These are phyloP conservation scores for Olyra latifolia DNA, from an alignment of 176 grass and related monocot genomes.

Conservation along the genomic window DNA sequence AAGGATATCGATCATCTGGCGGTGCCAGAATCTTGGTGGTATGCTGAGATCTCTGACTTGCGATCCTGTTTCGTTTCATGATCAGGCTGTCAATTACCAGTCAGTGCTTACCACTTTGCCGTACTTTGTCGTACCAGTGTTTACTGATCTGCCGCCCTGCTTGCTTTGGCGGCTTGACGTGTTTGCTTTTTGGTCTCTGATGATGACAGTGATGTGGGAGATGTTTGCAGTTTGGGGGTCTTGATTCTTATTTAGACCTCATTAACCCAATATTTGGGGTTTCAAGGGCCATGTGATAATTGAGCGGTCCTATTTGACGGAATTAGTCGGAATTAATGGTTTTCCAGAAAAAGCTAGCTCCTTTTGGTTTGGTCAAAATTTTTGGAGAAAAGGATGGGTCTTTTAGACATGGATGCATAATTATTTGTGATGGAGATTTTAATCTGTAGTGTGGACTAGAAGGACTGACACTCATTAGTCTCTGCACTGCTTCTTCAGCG, in stretches of 20 bases:
- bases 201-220: background rate
- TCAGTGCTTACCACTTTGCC: background rate
- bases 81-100: background rate
- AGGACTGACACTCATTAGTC: background rate
- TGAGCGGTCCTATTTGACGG: background rate
- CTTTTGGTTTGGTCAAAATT: background rate
- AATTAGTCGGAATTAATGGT: background rate
- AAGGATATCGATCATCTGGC: constrained; percentile 18
- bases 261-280: background rate
- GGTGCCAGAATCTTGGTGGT: constrained; percentile 3
- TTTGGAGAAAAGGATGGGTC: background rate
- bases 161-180: background rate
- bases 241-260: background rate
- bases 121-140: constrained; percentile 5
- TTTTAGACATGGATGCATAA: background rate
- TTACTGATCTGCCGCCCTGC: background rate
- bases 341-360: background rate
- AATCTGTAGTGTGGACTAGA: background rate
- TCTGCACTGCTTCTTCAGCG: background rate
- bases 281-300: background rate
- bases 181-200: background rate
- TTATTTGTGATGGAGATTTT: background rate
- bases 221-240: background rate
- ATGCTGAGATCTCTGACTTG: background rate
- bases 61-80: background rate